These are phyloP conservation scores for Haplosporangium sp. DNA, from an alignment of 371 early-diverging fungal genomes.

Conservation along the genomic window DNA sequence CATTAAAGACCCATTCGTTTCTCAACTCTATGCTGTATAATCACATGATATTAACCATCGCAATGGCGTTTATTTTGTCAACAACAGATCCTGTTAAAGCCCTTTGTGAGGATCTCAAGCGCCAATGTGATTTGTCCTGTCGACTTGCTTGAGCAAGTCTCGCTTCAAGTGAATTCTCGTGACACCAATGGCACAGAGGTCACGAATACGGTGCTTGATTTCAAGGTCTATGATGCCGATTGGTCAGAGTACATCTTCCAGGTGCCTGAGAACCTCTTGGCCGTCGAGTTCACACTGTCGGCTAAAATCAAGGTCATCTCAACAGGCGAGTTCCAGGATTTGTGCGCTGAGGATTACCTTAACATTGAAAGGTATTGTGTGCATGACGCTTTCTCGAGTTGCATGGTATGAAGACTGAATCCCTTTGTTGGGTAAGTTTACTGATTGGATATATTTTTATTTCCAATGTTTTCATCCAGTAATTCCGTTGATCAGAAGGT, in stretches of 20 bases:
- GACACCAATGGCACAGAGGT: conserved; percentile 49
- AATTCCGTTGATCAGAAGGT: conserved; percentile 5
- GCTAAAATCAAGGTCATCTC: conserved; percentile 55
- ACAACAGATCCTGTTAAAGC: conserved; percentile 55
- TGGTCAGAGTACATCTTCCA: conserved; percentile 41
- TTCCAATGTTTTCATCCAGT: neutral
- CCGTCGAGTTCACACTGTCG: conserved; percentile 42
- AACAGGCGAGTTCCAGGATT: conserved; percentile 21
- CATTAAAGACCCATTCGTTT: neutral
- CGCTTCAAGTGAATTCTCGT: conserved; percentile 40
- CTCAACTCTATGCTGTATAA: neutral
- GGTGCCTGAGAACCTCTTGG: conserved; percentile 41
- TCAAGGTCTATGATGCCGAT: conserved; percentile 37
- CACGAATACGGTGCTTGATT: conserved; percentile 36
- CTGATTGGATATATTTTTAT: neutral
- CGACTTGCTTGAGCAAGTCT: conserved; percentile 57
- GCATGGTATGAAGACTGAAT: neutral
- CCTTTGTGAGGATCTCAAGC: conserved; percentile 46
- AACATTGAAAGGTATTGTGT: conserved; percentile 7
- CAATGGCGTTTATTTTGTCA: neutral
- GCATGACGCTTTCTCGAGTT: too few relatives aligned
- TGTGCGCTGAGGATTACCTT: neutral
- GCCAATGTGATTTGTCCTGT: conserved; percentile 46
- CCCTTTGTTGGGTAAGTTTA: neutral
- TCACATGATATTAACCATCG: too few relatives aligned